A percentile compares a stretch with the other conserved stretches of the same genome.
phyloP scores from a whole-genome alignment of 305 asterid species.

The Andrographis paniculata region DNA sequence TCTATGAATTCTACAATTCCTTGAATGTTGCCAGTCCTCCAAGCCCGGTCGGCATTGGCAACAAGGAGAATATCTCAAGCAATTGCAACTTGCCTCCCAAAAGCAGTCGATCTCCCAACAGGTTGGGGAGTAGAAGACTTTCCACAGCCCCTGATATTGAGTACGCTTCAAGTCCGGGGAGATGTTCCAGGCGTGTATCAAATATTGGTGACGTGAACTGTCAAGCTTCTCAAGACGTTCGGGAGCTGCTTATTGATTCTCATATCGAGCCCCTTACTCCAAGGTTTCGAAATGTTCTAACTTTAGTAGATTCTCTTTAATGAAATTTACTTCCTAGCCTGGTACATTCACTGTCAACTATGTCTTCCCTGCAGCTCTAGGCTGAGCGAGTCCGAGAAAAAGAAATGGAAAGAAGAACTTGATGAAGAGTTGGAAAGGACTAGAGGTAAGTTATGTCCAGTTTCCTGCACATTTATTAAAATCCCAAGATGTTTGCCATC shows the following conservation, averaged over 20 bases:
- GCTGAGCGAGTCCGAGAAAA: conserved; percentile 39
- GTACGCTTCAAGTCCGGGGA: conserved; percentile 52
- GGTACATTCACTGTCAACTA: no score
- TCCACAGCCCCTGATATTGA: conserved; percentile 68
- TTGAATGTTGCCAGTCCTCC: conserved; percentile 51
- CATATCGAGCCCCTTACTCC: conserved; percentile 62
- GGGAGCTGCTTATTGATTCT: conserved; percentile 35
- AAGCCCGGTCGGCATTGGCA: conserved; percentile 45
- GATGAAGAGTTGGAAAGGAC: conserved; percentile 81
- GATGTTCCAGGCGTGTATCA: conserved; percentile 61
- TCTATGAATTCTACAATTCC: conserved; percentile 83
- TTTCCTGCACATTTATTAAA: not conserved
- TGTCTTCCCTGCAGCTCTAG: conserved; percentile 20
- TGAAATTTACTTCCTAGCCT: no score
- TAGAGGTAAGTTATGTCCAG: conserved; percentile 56
- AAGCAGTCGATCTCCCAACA: conserved; percentile 81
- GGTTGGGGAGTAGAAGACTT: conserved; percentile 51
- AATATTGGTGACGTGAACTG: conserved; percentile 47
- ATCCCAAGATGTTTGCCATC: no score
- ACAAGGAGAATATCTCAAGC: conserved; percentile 71
- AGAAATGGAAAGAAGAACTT: conserved; percentile 95
- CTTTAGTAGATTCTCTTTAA: not conserved
- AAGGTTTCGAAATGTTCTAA: conserved; percentile 37
- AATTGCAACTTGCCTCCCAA: conserved; percentile 82
- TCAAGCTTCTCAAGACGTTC: conserved; percentile 50